These are phyloP conservation scores for Rhizopus sp. DNA, from an alignment of 371 early-diverging fungal species.

Conservation along the genomic window DNA sequence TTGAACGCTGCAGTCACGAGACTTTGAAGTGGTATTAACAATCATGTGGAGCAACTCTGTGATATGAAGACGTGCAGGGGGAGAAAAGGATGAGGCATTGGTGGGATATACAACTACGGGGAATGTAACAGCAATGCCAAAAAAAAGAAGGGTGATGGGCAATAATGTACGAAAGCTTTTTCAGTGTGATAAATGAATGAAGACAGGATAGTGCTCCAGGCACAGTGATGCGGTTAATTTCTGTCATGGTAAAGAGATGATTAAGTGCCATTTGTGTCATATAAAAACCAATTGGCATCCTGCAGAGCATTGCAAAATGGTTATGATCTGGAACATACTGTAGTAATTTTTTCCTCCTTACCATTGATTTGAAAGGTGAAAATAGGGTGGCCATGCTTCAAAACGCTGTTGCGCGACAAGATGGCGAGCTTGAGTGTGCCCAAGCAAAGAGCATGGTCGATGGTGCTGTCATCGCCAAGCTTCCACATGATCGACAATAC, in stretches of 20 bases:
- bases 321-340: slow-evolving; percentile 22
- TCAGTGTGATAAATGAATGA: slow-evolving; percentile 28
- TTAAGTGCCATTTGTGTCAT: too few species aligned
- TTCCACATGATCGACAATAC: too few species aligned
- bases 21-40: slow-evolving; percentile 28
- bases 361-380: slow-evolving; percentile 18
- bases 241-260: slow-evolving; percentile 32
- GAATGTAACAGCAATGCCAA: slow-evolving; percentile 10
- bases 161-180: slow-evolving; percentile 15
- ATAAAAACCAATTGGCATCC: slow-evolving; percentile 23
- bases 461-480: slow-evolving; percentile 28
- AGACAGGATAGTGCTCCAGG: slow-evolving; percentile 25
- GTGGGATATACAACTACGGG: slow-evolving; percentile 15
- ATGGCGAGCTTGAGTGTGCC: slow-evolving; percentile 27
- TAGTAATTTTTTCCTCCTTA: slow-evolving; percentile 22
- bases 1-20: slow-evolving; percentile 25
- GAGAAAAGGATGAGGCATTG: slow-evolving; percentile 3
- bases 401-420: slow-evolving; percentile 21
- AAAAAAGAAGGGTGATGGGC: slow-evolving; percentile 7
- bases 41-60: slow-evolving; percentile 30
- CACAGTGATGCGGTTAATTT: slow-evolving; percentile 34
- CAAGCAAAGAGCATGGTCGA: slow-evolving; percentile 32
- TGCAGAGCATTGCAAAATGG: slow-evolving; percentile 25
- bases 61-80: slow-evolving; percentile 30
- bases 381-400: slow-evolving; percentile 10